Base-by-base conservation (phyloP, 2,329 filamentous ascomycete genomes). In the Tympanopsis confertula region DNA sequence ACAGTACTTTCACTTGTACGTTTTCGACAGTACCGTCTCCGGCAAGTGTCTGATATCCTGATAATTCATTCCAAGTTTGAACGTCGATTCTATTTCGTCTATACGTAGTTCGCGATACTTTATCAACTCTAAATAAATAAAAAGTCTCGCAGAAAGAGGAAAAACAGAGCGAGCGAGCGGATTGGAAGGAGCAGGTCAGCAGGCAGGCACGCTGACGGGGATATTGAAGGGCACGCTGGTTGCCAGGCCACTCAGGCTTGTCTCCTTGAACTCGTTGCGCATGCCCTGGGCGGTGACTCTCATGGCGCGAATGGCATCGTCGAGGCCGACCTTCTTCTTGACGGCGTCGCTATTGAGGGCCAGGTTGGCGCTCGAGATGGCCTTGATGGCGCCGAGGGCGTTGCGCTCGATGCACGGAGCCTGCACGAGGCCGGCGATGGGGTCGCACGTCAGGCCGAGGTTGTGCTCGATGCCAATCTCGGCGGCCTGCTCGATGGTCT, bases 401-500 rank as follows among this genome's bases (percentile, higher is more conserved):
- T 69, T 69, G 20, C 66, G 53, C 53, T 69, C 66, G 40, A 69
- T 69, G 45, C 66, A 69, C 1, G 66, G 66, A 3, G 66, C 66
- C 48, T 69, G 66, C 1, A 69, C 66, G 3, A 69, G 52, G 0
- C 65, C 65, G 4, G 63, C 66, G 39, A 69, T 69, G 3, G 66
- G 66, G 35, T 69, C 66, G 42, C 66, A 69, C 0, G 66, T 69
- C 20, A 69, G 41, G 2, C 66, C 66, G 0, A 69, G 56, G 44
- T 69, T 69, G 45, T 69, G 66, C 47, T 69, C 66, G 42, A 69
- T 69, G 33, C 66, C 66, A 38, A 69, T 69, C 48, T 69, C 66
- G 2, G 66, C 66, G 0, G 66, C 66, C 47, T 69, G 65, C 47
- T 68, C 65, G 32, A 69, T 64, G 2, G 61, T 64, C 50, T 68